Base-by-base conservation (phyloP, 2,329 filamentous ascomycete species). In the Sporothrix phasma region DNA sequence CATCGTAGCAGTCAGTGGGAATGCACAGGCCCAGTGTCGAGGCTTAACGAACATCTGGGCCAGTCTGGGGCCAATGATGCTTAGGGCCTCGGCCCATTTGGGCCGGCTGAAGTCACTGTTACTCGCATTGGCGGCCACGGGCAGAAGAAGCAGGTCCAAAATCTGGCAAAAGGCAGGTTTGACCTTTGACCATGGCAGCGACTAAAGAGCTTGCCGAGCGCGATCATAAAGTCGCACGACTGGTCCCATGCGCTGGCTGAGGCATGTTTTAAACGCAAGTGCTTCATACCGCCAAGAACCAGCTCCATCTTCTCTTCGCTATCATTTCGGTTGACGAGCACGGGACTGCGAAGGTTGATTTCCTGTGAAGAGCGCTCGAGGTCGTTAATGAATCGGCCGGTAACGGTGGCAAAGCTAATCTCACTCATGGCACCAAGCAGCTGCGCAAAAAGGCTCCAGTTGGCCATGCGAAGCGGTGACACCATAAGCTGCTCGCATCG, bases 101-200 rank as follows among this genome's bases (percentile, higher is more conserved):
- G 88, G 86, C 68, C 88, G 82, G 62, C 87, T 87, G 66, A 97
- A 82, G 72, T 97, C 89, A 58, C 83, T 86, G 69, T 84, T 84
- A 64, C 81, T 87, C 5, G 90, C 89, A 67, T 86, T 89, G 3
- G 90, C 90, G 15, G 93, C 93, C 60, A 99, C 87, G 1, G 92
- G 91, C 15, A 97, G 82, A 26, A 99, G 77, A 31, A 99, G 80
- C 69, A 89, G 88, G 70, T 96, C 90, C 61, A 99, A 83, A 24
- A 96, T 87, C 71, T 96, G 89, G 73, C 94, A 97, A 72, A 97
- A 99, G 0, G 92, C 90, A 69, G 93, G 89, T 74, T 99, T 99
- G 71, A 97, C 87, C 66, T 86, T 68, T 90, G 90, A 0, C 94
- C 94, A 71, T 97, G 93, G 4, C 90, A 89, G 69, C 86, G 88